Conservation (phyloP, 768 basidiomycete genomes). For the Hygrocybe punicea region DNA sequence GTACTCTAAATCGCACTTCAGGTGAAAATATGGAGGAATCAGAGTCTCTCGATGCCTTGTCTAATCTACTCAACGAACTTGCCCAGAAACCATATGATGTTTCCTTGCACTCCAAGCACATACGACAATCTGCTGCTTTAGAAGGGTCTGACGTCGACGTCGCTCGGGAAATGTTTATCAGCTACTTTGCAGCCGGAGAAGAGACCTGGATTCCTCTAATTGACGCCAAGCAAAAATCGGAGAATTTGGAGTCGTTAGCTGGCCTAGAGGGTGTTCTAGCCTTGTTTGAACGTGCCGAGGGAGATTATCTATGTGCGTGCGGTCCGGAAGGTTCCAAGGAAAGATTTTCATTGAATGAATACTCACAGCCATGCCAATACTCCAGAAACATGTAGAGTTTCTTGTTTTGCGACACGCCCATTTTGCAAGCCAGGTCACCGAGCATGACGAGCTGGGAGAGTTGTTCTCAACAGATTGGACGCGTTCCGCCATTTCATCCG, state of each 20-base stretch:
- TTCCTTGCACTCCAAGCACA: slow-evolving; percentile 63
- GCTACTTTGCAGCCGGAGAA: slow-evolving; percentile 60
- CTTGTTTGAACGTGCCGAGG: slow-evolving; percentile 63
- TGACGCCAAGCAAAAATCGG: slow-evolving; percentile 46
- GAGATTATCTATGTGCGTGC: slow-evolving; percentile 74
- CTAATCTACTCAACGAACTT: slow-evolving; percentile 55
- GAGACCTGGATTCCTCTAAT: slow-evolving; percentile 75
- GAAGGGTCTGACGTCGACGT: slow-evolving; percentile 56
- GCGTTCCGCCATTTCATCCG: slow-evolving; percentile 47
- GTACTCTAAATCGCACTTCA: no score
- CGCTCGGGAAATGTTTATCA: slow-evolving; percentile 65
- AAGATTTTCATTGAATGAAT: slow-evolving; percentile 6
- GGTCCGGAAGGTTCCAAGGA: slow-evolving; percentile 11
- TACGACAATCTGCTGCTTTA: slow-evolving; percentile 51
- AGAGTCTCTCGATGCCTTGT: slow-evolving; percentile 61
- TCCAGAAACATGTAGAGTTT: slow-evolving; percentile 66
- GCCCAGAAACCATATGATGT: slow-evolving; percentile 59
- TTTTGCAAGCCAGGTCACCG: slow-evolving; percentile 37
- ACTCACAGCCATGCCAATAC: slow-evolving; percentile 65
- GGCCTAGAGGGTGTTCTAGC: slow-evolving; percentile 56
- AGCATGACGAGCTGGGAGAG: slow-evolving; percentile 52
- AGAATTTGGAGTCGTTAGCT: slow-evolving; percentile 49
- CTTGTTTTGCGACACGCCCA: slow-evolving; percentile 43
- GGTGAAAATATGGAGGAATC: slow-evolving; percentile 53
- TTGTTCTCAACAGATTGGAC: slow-evolving; percentile 64